These are phyloP conservation scores for Amylocarpus encephaloides DNA, from an alignment of 2,329 filamentous ascomycete species.

Conservation along the genomic window DNA sequence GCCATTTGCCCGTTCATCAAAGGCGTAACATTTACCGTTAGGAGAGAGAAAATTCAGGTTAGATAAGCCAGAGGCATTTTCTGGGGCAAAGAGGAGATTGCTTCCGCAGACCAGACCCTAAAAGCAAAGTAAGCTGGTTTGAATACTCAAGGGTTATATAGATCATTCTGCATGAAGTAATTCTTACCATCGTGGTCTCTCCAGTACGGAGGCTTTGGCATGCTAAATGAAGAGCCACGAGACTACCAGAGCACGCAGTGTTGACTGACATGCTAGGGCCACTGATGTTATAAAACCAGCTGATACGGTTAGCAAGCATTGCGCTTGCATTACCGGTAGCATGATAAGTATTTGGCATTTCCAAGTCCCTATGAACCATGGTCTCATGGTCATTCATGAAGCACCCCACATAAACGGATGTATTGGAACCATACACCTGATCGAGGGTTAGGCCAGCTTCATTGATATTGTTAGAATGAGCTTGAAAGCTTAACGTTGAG, in stretches of 20 bases:
- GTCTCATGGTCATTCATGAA: slow-evolving; percentile 27
- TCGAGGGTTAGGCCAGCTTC: slow-evolving; percentile 5
- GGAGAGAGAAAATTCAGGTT: slow-evolving; percentile 9
- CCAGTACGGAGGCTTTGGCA: slow-evolving; percentile 39
- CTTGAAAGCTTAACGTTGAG: neutral
- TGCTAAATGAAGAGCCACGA: slow-evolving; percentile 47
- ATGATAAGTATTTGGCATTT: neutral
- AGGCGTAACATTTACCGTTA: slow-evolving; percentile 38
- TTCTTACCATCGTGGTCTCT: neutral
- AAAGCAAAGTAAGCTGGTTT: slow-evolving; percentile 11
- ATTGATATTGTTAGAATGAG: neutral
- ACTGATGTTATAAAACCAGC: slow-evolving; percentile 45
- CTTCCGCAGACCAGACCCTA: neutral
- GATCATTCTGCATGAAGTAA: slow-evolving; percentile 40
- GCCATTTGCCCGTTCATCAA: slow-evolving; percentile 51
- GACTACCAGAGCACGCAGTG: slow-evolving; percentile 50
- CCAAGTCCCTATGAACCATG: neutral
- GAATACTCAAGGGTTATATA: too few species aligned
- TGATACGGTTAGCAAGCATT: slow-evolving; percentile 48
- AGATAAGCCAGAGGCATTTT: slow-evolving; percentile 35
- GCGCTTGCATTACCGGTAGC: slow-evolving; percentile 26
- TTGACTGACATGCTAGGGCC: slow-evolving; percentile 48
- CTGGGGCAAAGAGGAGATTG: slow-evolving; percentile 21
- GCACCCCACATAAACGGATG: slow-evolving; percentile 44
- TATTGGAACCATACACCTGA: slow-evolving; percentile 8